phyloP scores from a whole-genome alignment of 371 early-diverging fungal species.

The Mucor velutinosus region DNA sequence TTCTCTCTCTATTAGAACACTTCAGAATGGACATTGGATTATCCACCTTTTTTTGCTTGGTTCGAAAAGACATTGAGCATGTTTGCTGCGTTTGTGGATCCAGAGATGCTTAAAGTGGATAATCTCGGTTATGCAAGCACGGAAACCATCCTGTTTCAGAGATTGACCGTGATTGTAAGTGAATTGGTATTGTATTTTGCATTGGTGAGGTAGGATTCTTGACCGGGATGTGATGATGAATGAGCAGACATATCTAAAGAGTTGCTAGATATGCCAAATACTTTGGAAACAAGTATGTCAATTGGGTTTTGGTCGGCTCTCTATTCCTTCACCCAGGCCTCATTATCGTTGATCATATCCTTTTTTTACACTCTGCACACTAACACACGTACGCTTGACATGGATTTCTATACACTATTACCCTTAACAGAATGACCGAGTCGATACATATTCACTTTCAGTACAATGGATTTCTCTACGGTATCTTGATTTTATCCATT shows the following conservation, averaged over 20 bases:
- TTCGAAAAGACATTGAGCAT: constrained; percentile 83
- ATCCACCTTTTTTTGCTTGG: constrained; percentile 98
- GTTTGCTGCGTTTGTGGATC: constrained; percentile 68
- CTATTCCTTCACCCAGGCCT: constrained; percentile 87
- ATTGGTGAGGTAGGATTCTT: constrained; percentile 65
- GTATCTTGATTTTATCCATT: constrained; percentile 83
- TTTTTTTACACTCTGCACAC: constrained; percentile 66
- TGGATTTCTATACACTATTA: not conserved
- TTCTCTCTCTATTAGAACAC: constrained; percentile 53
- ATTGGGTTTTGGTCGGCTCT: constrained; percentile 54
- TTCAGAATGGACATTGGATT: constrained; percentile 97
- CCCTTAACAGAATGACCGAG: constrained; percentile 20
- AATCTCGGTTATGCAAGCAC: constrained; percentile 69
- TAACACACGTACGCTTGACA: not conserved
- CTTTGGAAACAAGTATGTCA: constrained; percentile 42
- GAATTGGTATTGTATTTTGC: constrained; percentile 81
- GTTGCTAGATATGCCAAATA: constrained; percentile 34
- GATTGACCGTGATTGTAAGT: constrained; percentile 79
- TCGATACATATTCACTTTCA: constrained; percentile 86
- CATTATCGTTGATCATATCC: constrained; percentile 73
- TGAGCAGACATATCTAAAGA: too few relatives aligned
- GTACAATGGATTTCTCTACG: constrained; percentile 95
- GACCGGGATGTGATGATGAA: not conserved
- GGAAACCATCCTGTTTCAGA: constrained; percentile 82
- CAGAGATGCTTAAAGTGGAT: constrained; percentile 74